These are phyloP conservation scores for Suillus placidus DNA, from an alignment of 768 basidiomycete species.

Conservation along the genomic window DNA sequence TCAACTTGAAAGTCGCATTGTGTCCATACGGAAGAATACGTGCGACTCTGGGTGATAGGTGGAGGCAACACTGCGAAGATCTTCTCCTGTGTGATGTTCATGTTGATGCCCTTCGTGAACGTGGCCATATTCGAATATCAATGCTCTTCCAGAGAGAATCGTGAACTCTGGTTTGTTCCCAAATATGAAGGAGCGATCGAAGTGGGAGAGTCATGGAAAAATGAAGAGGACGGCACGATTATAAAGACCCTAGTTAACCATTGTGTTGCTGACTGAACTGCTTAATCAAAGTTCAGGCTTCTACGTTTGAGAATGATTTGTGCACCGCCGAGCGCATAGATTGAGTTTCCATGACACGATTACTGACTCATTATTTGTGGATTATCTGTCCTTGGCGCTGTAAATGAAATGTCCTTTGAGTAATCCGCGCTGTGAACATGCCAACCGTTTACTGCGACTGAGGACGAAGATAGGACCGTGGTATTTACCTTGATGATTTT, in stretches of 20 bases:
- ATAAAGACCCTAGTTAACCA: background rate
- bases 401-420: background rate
- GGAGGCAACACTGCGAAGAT: constrained; percentile 1
- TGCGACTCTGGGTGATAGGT: constrained; percentile 13
- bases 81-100: background rate
- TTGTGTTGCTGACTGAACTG: background rate
- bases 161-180: background rate
- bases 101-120: background rate
- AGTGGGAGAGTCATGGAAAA: too few relatives aligned
- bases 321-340: background rate
- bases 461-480: background rate
- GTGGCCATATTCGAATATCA: too few relatives aligned
- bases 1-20: background rate
- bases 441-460: background rate
- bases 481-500: background rate
- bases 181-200: background rate
- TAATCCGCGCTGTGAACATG: background rate
- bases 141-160: background rate
- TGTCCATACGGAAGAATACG: constrained; percentile 4
- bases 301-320: background rate
- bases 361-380: background rate
- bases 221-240: background rate
- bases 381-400: background rate
- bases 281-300: background rate
- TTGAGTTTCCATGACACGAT: background rate